These are phyloP conservation scores for Lagenidium giganteum DNA, from an alignment of 352 stramenopile genomes.

Conservation along the genomic window DNA sequence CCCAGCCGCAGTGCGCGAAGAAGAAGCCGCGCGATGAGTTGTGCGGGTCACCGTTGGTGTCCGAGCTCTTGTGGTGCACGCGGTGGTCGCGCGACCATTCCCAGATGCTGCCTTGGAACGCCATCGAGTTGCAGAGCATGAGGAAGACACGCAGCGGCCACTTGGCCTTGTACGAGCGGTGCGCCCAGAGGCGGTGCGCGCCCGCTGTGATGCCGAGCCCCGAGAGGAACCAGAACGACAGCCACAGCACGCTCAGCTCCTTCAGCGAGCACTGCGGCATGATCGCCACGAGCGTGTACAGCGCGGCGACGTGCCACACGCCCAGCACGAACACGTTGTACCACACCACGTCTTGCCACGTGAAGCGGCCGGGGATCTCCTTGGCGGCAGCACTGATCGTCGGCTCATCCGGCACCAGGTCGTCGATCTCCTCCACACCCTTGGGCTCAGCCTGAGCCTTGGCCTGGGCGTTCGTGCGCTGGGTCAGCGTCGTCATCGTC, in stretches of 20 bases:
- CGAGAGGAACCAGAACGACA: slow-evolving; percentile 60
- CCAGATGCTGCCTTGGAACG: slow-evolving; percentile 95
- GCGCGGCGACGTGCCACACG: slow-evolving; percentile 62
- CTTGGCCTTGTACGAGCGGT: slow-evolving; percentile 94
- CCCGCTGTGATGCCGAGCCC: slow-evolving; percentile 97
- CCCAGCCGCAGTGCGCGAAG: slow-evolving; percentile 99
- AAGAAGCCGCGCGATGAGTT: slow-evolving; percentile 98
- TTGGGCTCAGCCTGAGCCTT: no score
- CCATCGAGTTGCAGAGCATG: slow-evolving; percentile 98
- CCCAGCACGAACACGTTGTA: slow-evolving; percentile 74
- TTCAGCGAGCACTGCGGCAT: slow-evolving; percentile 34
- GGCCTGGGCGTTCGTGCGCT: no score
- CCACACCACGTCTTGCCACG: slow-evolving; percentile 78
- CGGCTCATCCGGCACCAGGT: slow-evolving; percentile 16
- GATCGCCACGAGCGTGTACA: slow-evolving; percentile 69
- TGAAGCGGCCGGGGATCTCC: slow-evolving; percentile 31
- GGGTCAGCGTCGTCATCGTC: no score
- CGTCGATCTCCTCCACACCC: slow-evolving; percentile 24
- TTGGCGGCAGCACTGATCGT: slow-evolving; percentile 19
- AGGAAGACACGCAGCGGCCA: slow-evolving; percentile 90
- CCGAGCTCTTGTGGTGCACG: slow-evolving; percentile 98
- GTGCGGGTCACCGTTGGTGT: slow-evolving; percentile 94
- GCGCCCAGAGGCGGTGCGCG: slow-evolving; percentile 96
- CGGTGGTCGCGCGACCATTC: slow-evolving; percentile 99
- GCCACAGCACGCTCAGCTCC: slow-evolving; percentile 61